Percentiles rank a stretch among this genome's conserved stretches.
Evolutionary conservation across 1,139 yeast species (phyloP).

Genomic region (Protomyces gravidus): DNA sequence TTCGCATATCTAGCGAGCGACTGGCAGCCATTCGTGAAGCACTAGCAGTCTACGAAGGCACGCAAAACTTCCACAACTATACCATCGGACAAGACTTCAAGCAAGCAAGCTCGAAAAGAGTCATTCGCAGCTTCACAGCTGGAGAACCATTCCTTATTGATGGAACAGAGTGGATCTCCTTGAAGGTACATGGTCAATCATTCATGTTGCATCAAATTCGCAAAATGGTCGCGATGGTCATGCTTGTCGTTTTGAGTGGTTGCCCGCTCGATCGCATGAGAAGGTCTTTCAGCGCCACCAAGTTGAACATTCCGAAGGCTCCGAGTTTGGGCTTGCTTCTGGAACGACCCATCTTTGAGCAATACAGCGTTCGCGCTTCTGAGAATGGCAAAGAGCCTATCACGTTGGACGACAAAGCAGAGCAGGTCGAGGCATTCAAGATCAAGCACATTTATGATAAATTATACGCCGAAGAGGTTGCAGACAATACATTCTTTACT

Average conservation of each 20-base stretch:
- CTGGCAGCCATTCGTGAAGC: constrained; percentile 62
- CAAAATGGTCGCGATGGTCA: constrained; percentile 96
- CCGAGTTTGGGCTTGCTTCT: constrained; percentile 89
- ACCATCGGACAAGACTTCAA: constrained; percentile 83
- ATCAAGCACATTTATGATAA: constrained; percentile 84
- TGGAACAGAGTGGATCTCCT: constrained; percentile 93
- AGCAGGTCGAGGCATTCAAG: constrained; percentile 52
- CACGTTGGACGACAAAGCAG: constrained; percentile 71
- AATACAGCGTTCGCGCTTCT: constrained; percentile 53
- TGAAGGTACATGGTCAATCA: constrained; percentile 95
- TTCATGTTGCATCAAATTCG: constrained; percentile 98
- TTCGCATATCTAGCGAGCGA: constrained; percentile 59
- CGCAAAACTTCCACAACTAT: constrained; percentile 92
- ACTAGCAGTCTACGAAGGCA: constrained; percentile 71
- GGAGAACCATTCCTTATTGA: constrained; percentile 91
- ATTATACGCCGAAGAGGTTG: constrained; percentile 81
- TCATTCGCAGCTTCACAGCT: constrained; percentile 71
- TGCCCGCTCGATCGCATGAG: constrained; percentile 69
- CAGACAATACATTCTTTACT: constrained; percentile 54
- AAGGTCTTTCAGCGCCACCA: constrained; percentile 71
- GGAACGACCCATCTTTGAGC: constrained; percentile 88
- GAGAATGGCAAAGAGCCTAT: constrained; percentile 11
- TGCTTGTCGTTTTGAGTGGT: constrained; percentile 77
- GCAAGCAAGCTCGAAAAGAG: constrained; percentile 79
- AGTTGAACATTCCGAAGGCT: constrained; percentile 90